These are phyloP conservation scores for Xylariaceae sp. DNA, from an alignment of 2,329 filamentous ascomycete genomes.

Conservation along the genomic window DNA sequence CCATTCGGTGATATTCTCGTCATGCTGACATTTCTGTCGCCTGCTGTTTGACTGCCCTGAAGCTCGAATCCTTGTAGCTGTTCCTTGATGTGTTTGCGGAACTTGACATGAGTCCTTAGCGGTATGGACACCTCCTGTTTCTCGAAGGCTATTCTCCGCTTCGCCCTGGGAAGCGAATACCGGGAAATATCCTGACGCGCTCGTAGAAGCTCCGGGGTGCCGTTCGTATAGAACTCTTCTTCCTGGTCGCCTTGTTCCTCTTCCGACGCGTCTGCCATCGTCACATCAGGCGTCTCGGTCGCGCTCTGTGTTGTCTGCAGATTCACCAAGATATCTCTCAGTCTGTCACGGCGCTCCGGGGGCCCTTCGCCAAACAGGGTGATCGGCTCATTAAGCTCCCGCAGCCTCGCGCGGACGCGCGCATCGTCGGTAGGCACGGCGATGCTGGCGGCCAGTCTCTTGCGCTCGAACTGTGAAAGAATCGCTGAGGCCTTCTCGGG, in stretches of 20 bases:
- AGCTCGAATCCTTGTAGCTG: slow-evolving; percentile 77
- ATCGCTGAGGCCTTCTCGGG: slow-evolving; percentile 82
- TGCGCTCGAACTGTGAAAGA: slow-evolving; percentile 82
- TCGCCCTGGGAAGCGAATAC: slow-evolving; percentile 79
- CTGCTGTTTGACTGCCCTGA: slow-evolving; percentile 87
- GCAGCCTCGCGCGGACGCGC: slow-evolving; percentile 71
- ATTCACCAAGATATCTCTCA: slow-evolving; percentile 75
- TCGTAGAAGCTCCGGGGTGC: slow-evolving; percentile 65
- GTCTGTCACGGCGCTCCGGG: slow-evolving; percentile 75
- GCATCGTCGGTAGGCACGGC: slow-evolving; percentile 92
- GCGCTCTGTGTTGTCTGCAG: slow-evolving; percentile 60
- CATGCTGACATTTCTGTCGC: slow-evolving; percentile 86
- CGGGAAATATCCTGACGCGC: slow-evolving; percentile 74
- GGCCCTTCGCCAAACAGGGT: slow-evolving; percentile 91
- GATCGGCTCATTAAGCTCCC: slow-evolving; percentile 86
- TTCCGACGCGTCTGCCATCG: slow-evolving; percentile 55
- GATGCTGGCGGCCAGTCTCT: slow-evolving; percentile 80
- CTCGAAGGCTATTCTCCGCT: slow-evolving; percentile 69
- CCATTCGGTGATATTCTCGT: slow-evolving; percentile 85
- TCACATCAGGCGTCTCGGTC: slow-evolving; percentile 51
- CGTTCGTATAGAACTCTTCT: slow-evolving; percentile 93
- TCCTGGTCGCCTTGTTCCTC: slow-evolving; percentile 68
- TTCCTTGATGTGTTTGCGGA: slow-evolving; percentile 84
- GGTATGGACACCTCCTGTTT: slow-evolving; percentile 77
- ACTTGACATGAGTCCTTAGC: slow-evolving; percentile 84